Evolutionary conservation across 2,329 filamentous ascomycete species (phyloP).

Genomic region (Neonectria magnoliae): DNA sequence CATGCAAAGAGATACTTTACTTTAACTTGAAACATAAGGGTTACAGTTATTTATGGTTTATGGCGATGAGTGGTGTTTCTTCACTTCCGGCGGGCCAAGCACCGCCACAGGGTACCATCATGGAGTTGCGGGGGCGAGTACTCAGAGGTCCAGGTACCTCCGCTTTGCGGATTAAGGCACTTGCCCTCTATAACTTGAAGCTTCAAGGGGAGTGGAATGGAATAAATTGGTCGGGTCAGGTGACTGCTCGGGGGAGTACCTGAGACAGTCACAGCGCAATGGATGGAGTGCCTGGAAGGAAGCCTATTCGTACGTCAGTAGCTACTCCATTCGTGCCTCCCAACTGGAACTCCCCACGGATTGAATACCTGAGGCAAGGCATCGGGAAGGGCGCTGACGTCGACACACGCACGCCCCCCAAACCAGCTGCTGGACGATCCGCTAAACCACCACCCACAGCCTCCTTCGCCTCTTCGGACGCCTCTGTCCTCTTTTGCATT

Average conservation of each 20-base stretch:
- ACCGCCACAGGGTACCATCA: neutral
- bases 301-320: constrained; percentile 24
- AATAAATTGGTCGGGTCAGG: neutral
- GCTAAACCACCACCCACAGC: constrained; percentile 44
- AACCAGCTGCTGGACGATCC: constrained; percentile 41
- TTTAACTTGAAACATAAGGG: neutral
- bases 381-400: constrained; percentile 57
- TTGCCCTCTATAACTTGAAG: too few species aligned
- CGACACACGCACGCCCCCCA: constrained; percentile 51
- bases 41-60: neutral
- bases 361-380: neutral
- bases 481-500: constrained; percentile 33
- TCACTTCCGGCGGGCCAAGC: neutral
- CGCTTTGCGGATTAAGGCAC: too few species aligned
- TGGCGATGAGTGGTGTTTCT: neutral
- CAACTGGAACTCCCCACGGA: neutral
- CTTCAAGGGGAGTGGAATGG: too few species aligned
- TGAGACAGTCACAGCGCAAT: neutral
- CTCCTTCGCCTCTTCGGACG: constrained; percentile 37
- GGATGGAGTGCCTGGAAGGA: neutral
- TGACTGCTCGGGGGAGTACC: neutral
- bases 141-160: too few species aligned
- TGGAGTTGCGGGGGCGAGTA: neutral
- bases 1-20: neutral
- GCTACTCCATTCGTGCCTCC: constrained; percentile 26